Base-by-base conservation (phyloP, 2,329 filamentous ascomycete species). In the Colletotrichum graminicola region DNA sequence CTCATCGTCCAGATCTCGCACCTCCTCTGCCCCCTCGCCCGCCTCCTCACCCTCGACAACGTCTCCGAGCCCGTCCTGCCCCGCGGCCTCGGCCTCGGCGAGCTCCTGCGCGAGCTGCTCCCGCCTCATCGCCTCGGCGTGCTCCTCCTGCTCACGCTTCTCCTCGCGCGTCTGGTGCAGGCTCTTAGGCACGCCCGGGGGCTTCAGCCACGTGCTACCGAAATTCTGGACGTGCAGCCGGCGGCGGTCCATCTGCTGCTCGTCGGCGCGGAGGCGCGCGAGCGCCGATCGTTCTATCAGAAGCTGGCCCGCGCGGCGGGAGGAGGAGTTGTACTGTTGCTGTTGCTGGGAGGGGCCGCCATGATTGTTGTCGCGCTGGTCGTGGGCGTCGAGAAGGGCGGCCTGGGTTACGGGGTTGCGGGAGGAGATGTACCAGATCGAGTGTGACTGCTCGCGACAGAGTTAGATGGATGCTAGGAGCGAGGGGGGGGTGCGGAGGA, bases 111-210 rank as follows among this genome's bases (percentile, higher is more conserved):
- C 89, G 5, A 92, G 82, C 76, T 90, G 88, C 79, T 95, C 93
- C 39, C 92, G 86, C 29, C 92, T 86, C 79, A 94, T 83, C 2
- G 92, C 89, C 77, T 93, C 91, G 73, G 93, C 89, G 72, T 95
- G 93, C 81, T 99, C 96, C 79, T 95, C 92, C 66, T 93, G 89
- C 84, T 99, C 96, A 14, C 93, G 89, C 75, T 92, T 90, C 83
- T 99, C 96, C 82, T 99, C 96, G 52, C 93, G 91, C 82, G 94
- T 89, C 73, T 97, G 94, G 78, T 97, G 92, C 71, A 97, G 89
- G 1, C 95, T 97, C 85, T 98, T 99, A 68, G 90, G 81, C 66
- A 97, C 88, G 10, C 95, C 96, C 0, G 94, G 94, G 0, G 96
- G 96, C 70, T 92, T 93, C 67, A 99, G 91, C 96, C 96, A 99